Evolutionary conservation across 805 yeast genomes (phyloP), one percentile per base, ranked within the genome.

Genomic region (Pichia nakasei): DNA sequence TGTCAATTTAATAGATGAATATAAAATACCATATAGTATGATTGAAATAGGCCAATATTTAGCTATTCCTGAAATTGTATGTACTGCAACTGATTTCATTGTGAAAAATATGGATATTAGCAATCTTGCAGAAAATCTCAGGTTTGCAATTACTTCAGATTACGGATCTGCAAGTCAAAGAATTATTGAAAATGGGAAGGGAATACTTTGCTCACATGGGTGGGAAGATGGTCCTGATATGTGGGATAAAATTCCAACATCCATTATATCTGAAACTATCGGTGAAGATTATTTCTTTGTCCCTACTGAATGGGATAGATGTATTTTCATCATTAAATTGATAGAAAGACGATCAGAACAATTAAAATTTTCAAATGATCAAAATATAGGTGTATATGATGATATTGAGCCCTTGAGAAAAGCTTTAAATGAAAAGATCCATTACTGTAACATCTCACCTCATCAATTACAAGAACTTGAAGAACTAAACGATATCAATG

Each of bases 261-360:
- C 59, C 1, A 58, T 73, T 6, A 64, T 73, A 15, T 63, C 69
- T 0, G 69, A 67, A 22, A 72, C 73, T 6, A 64, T 75, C 13
- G 68, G 73, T 0, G 62, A 68, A 17, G 78, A 76, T 50, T 71
- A 69, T 19, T 75, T 76, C 49, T 76, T 71, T 53, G 73, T 73
- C 5, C 75, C 76, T 2, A 65, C 67, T 2, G 82, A 76, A 53
- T 74, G 77, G 77, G 78, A 74, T 36, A 60, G 82, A 42, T 72
- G 76, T 36, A 47, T 70, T 24, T 75, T 76, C 48, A 61, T 70
- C 3, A 66, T 72, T 32, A 65, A 60, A 37, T 51, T 73, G 38
- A 60, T 71, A 35, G 70, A 68, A 47, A 55, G 71, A 53, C 49
- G 71, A 27, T 45, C 51, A 9, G 60, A 53, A 22, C n/a, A 29